phyloP scores from a whole-genome alignment of 2,329 filamentous ascomycete genomes.

The Aspergillus pseudoglaucus region DNA sequence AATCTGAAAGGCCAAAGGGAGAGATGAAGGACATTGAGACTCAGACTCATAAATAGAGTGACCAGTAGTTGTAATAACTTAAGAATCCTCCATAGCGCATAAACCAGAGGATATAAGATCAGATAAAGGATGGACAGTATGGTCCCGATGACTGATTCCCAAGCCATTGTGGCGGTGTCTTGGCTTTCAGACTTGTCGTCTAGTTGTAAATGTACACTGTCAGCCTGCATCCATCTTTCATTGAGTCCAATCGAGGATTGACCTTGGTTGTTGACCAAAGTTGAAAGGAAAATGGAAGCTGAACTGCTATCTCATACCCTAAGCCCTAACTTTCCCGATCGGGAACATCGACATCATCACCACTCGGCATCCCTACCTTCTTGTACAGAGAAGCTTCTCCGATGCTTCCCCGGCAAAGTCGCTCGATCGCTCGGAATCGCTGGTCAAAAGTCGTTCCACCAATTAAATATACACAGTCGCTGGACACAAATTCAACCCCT shows the following conservation, averaged over 20 bases:
- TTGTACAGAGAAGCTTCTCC: neutral
- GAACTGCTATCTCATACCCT: neutral
- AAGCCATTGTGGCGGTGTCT: neutral
- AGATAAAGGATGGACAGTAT: neutral
- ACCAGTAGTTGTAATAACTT: conserved; percentile 34
- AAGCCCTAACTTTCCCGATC: neutral
- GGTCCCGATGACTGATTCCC: neutral
- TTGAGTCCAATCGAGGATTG: no score
- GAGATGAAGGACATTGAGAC: conserved; percentile 34
- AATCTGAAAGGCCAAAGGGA: conserved; percentile 45
- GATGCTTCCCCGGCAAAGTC: neutral
- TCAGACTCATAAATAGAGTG: conserved; percentile 45
- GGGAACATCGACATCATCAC: neutral
- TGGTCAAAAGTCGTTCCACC: neutral
- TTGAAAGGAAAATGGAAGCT: neutral
- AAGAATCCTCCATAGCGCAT: conserved; percentile 13
- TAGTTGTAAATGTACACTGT: no score
- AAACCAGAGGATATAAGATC: neutral
- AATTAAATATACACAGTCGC: neutral
- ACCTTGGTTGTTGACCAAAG: neutral
- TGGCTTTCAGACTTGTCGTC: no score
- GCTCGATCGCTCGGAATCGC: neutral
- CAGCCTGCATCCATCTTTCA: no score
- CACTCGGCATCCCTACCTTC: neutral
- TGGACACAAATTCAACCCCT: neutral